Evolutionary conservation across 352 stramenopile species (phyloP).

Genomic region (Phytophthora citrophthora): DNA sequence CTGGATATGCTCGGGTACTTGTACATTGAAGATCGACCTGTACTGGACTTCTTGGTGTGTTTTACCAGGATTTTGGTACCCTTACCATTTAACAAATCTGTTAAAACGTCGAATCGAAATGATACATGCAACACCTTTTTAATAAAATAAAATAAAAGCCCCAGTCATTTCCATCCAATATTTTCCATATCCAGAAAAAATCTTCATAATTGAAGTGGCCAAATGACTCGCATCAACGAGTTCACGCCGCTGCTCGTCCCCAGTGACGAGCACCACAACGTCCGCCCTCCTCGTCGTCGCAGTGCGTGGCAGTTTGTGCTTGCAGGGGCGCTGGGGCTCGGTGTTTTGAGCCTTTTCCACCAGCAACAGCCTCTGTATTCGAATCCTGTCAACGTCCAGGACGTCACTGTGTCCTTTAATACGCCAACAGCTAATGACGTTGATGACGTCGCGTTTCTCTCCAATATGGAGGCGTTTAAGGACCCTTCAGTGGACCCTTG

Average conservation of each 20-base stretch:
- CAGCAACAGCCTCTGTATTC: conserved; percentile 5
- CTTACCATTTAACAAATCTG: no score
- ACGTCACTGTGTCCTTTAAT: conserved; percentile 15
- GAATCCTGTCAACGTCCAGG: neutral
- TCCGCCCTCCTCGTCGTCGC: neutral
- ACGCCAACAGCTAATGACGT: neutral
- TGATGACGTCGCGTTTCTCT: conserved; percentile 48
- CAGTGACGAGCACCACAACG: neutral
- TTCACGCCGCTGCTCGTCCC: conserved; percentile 37
- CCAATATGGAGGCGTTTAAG: conserved; percentile 51
- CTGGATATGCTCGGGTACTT: conserved; percentile 73
- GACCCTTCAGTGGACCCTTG: conserved; percentile 66
- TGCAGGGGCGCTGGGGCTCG: conserved; percentile 15
- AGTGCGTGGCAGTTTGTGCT: conserved; percentile 29
- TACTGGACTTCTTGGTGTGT: no score
- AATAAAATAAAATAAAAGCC: no score
- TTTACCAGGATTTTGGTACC: no score
- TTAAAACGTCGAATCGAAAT: no score
- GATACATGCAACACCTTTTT: no score
- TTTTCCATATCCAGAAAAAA: neutral
- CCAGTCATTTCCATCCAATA: no score
- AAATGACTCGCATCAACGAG: conserved; percentile 27
- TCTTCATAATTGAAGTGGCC: neutral
- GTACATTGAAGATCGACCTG: no score
- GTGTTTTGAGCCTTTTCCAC: conserved; percentile 27